Evolutionary conservation across 129 eudicot genomes (phyloP), one percentile per base, ranked within the genome.

Genomic region (Dittrichia graveolens): DNA sequence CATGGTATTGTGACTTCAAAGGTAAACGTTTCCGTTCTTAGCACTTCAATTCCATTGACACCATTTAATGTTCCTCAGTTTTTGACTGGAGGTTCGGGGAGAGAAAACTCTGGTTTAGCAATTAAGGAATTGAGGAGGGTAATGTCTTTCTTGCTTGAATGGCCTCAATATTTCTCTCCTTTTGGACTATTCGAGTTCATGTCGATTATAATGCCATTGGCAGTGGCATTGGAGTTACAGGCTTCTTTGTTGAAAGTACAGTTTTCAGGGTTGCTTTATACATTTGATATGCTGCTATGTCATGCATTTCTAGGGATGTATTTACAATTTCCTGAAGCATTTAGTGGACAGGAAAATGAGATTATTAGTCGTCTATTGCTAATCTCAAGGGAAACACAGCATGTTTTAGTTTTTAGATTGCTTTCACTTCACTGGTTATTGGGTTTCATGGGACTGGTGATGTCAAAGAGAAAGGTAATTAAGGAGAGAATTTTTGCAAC

Each of bases 341-440:
- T 92, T 65, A 82, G 71, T 67, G 96, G 92, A n/a, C 95, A 93
- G 56, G 96, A 93, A 42, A 65, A 81, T 39, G 96, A 93, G 38
- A 80, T 93, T 41, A 80, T 82, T 39, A 79, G 71, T 45, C 84
- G 98, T 1, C 74, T 90, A 10, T 63, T 84, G 77, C 71, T 90
- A 37, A 76, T 90, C 34, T 84, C 96, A 1, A 93, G 81, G 68
- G 96, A 90, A 75, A 71, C 81, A 3, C 96, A 87, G 14, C 84
- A 84, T 50, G 60, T 67, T 75, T 75, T 89, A 87, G 95, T 84
- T 69, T 90, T 87, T 55, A 75, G 96, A 74, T 67, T 90, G 89
- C 88, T 93, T 75, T 86, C 83, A 6, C 91, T 93, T 68, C 98
- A 93, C 54, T 93, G 98, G 98, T 61, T 93, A 64, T 74, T 85